Evolutionary conservation across 2,329 filamentous ascomycete genomes (phyloP).

Genomic region (Aureobasidium pullulans): DNA sequence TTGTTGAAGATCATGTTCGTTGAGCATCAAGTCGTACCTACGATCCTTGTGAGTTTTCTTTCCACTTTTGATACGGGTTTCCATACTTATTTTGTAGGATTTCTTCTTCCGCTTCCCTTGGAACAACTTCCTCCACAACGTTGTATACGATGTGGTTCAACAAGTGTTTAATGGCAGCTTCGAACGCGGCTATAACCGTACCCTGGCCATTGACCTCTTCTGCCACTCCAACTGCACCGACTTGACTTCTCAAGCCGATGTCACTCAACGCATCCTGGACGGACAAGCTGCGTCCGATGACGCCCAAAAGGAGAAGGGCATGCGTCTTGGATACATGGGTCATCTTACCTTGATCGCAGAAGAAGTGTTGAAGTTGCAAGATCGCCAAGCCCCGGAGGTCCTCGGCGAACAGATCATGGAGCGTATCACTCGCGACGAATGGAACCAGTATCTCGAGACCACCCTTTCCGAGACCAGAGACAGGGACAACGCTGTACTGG

Average conservation of each 20-base stretch:
- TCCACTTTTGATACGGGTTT: background rate
- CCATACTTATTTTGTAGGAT: constrained; percentile 48
- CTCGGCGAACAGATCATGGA: constrained; percentile 78
- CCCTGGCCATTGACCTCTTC: constrained; percentile 85
- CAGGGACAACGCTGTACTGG: constrained; percentile 95
- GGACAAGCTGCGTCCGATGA: constrained; percentile 83
- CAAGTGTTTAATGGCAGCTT: constrained; percentile 98
- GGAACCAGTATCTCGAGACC: constrained; percentile 92
- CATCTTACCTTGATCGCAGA: constrained; percentile 95
- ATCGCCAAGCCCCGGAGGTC: constrained; percentile 81
- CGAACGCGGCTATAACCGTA: constrained; percentile 89
- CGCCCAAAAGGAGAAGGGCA: constrained; percentile 74
- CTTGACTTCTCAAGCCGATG: constrained; percentile 62
- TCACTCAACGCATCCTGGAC: constrained; percentile 86
- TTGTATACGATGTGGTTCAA: constrained; percentile 97
- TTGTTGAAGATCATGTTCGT: constrained; percentile 95
- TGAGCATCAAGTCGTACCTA: constrained; percentile 86
- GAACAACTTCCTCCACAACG: constrained; percentile 99
- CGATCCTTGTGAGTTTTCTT: constrained; percentile 67
- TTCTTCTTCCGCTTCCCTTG: constrained; percentile 99
- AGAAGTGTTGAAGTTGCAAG: constrained; percentile 97
- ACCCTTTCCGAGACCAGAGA: constrained; percentile 89
- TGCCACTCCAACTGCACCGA: constrained; percentile 7
- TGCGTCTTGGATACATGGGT: constrained; percentile 96
- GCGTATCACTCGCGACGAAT: constrained; percentile 79